These are phyloP conservation scores for Hygrocybe punicea DNA, from an alignment of 768 basidiomycete species.

Conservation along the genomic window DNA sequence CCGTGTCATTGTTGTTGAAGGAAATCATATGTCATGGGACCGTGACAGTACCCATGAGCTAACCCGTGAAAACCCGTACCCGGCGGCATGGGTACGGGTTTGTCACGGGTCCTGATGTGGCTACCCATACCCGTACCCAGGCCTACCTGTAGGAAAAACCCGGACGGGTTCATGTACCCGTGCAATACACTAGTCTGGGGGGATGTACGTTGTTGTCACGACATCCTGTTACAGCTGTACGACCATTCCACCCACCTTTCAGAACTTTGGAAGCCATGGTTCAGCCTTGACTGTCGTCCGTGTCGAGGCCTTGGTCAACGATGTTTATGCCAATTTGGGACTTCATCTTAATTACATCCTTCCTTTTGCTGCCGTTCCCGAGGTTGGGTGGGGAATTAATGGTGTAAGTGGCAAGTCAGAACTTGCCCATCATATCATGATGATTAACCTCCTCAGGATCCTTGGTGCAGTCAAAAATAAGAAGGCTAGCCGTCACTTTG, in stretches of 20 bases:
- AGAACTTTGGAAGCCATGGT: constrained; percentile 89
- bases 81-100: too few species aligned
- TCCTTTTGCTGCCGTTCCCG: constrained; percentile 97
- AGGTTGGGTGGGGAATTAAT: constrained; percentile 98
- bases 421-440: constrained; percentile 97
- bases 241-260: constrained; percentile 95
- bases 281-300: constrained; percentile 98
- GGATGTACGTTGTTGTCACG: constrained; percentile 94
- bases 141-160: too few species aligned
- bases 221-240: constrained; percentile 96
- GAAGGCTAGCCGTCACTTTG: constrained; percentile 94
- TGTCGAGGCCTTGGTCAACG: constrained; percentile 95
- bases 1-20: too few species aligned
- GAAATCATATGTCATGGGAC: too few species aligned
- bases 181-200: too few species aligned
- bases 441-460: constrained; percentile 92
- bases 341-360: constrained; percentile 98
- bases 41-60: too few species aligned
- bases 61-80: too few species aligned
- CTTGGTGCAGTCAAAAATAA: constrained; percentile 97
- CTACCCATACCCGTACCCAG: too few species aligned
- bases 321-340: constrained; percentile 92
- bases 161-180: too few species aligned
- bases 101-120: too few species aligned
- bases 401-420: constrained; percentile 96